Evolutionary conservation across 106 monocot genomes (phyloP), one percentile per base, ranked within the genome.

Genomic region (Hemerocallis citrina): DNA sequence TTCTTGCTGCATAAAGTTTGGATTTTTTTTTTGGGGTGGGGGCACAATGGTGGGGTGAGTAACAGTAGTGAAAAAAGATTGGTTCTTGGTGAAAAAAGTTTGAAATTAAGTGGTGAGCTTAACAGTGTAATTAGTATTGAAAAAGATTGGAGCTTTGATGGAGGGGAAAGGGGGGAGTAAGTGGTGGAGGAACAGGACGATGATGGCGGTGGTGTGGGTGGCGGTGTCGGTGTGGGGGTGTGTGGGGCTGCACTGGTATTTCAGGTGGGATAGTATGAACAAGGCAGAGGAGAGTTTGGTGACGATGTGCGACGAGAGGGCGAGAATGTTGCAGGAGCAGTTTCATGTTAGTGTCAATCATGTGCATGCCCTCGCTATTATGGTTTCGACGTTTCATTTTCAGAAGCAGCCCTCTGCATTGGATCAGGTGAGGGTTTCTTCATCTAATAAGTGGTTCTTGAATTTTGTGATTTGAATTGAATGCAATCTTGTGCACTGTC

Each of bases 301-400:
- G 25, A 89, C 81, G 64, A 89, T 93, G 93, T 93, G 93, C 28
- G 93, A 93, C 38, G 89, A 93, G 64, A 59, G 93, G n/a, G 82
- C 89, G 3, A 73, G 89, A 55, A 89, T 93, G 93, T 68, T 93
- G 24, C 89, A 93, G 74, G 93, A 93, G 57, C 93, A 89, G 89
- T 89, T 93, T 37, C 79, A 82, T 11, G 89, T 93, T 20, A 85
- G 81, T 40, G 89, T 93, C 52, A 89, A 89, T 46, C 93, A 93
- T 68, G 81, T 89, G n/a, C 89, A 93, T 54, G 93, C 89, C 12
- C 85, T 93, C 23, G 89, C 89, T 34, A 85, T 93, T 44, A 77
- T 93, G 25, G 69, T 93, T 29, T 85, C 93, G 38, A 93, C 93
- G 31, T 93, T 93, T 51, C 82, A 93, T 34, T 85, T 79, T 74